A percentile compares a stretch with the other conserved stretches of the same genome.
These are phyloP conservation scores for Kodamaea sagamina DNA, from an alignment of 805 yeast genomes.

Conservation along the genomic window DNA sequence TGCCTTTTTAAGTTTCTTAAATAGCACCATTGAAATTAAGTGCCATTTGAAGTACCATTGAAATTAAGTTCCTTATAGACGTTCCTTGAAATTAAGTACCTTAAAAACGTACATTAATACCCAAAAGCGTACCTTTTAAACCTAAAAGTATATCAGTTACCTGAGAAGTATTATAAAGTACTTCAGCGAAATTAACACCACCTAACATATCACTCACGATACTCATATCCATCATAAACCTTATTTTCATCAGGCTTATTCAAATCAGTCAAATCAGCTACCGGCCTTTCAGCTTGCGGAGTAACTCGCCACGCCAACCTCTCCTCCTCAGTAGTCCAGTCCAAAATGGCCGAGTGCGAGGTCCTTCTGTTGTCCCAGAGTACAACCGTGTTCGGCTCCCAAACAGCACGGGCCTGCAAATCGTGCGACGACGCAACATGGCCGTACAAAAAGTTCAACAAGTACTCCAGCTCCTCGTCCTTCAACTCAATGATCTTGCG, in stretches of 20 bases:
- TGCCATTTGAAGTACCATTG: no score
- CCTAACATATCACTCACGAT: neutral
- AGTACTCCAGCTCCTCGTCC: conserved; percentile 37
- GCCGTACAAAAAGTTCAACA: conserved; percentile 35
- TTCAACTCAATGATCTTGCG: conserved; percentile 40
- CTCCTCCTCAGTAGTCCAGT: conserved; percentile 32
- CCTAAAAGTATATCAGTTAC: no score
- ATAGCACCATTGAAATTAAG: no score
- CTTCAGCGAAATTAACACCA: no score
- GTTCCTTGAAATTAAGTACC: no score
- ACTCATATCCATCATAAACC: conserved; percentile 11
- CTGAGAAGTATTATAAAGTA: no score
- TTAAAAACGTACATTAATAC: no score
- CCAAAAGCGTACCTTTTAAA: no score
- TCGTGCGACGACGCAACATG: conserved; percentile 39
- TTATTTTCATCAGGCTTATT: conserved; percentile 25
- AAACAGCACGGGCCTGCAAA: conserved; percentile 39
- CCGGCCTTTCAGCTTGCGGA: conserved; percentile 43
- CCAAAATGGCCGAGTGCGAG: conserved; percentile 37
- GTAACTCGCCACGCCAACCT: conserved; percentile 41
- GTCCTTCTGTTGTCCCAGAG: conserved; percentile 45
- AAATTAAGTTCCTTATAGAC: no score
- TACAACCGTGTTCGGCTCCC: conserved; percentile 40
- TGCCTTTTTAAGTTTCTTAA: no score
- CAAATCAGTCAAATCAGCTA: conserved; percentile 24